These are phyloP conservation scores for Solanum ahanhuiri DNA, from an alignment of 257 asterid genomes.

Conservation along the genomic window DNA sequence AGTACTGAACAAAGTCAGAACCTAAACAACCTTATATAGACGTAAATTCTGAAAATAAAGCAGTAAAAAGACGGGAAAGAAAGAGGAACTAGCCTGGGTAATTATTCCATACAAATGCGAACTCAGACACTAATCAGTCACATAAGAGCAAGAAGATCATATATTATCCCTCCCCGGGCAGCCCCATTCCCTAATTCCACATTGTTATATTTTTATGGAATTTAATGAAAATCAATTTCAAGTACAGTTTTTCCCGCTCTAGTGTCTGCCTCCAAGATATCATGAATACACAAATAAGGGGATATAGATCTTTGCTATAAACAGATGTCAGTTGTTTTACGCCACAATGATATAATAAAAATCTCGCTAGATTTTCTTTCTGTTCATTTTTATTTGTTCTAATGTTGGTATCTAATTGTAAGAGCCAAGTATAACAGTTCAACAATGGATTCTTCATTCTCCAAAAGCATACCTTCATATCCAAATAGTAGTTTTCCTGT, in stretches of 20 bases:
- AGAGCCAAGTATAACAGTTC: not conserved
- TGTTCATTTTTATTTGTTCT: not conserved
- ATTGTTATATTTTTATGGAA: not conserved
- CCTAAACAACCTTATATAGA: not conserved
- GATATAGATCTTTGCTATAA: not conserved
- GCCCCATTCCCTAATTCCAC: not conserved
- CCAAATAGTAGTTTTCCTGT: conserved; percentile 73
- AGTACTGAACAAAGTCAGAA: conserved; percentile 3
- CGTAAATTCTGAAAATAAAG: not conserved
- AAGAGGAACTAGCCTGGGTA: not conserved
- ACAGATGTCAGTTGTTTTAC: not conserved
- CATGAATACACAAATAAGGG: not conserved
- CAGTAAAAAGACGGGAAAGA: not conserved
- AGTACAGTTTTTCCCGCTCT: not conserved
- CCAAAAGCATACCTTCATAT: conserved; percentile 50
- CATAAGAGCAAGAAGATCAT: not conserved
- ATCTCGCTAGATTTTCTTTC: not conserved
- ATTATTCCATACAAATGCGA: not conserved
- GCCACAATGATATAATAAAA: not conserved
- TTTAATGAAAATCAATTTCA: not conserved
- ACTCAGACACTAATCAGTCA: not conserved
- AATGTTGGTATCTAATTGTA: not conserved
- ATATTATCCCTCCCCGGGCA: not conserved
- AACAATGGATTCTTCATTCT: not conserved
- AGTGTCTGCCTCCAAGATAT: not conserved